Evolutionary conservation across 495 filamentous ascomycete genomes (phyloP), one percentile per base, ranked within the genome.

Genomic region (Trichoderma gamsii): DNA sequence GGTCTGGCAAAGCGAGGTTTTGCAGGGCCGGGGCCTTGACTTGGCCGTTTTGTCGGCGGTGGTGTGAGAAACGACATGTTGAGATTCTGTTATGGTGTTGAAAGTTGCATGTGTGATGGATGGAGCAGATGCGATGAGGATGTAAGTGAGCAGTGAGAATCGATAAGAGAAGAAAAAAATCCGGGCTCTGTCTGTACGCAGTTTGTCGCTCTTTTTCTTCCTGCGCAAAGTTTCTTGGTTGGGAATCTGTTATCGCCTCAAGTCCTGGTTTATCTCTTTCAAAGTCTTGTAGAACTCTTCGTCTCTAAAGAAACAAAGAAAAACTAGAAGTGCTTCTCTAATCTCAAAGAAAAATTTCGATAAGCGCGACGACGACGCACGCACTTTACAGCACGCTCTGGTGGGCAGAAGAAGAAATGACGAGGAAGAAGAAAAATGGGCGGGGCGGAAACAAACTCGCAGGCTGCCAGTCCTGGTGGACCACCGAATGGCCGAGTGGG

Each of bases 1-100:
- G 63, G 63, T 27, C 63, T 65, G 16, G 63, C 63, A 44, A 65
- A 65, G 29, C 63, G 63, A 41, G 63, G 63, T 44, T 44, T 65
- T 15, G 41, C 15, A 44, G 63, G 63, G 35, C 35, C 41, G 32
- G 32, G 9, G 32, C 23, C 56, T 6, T n/a, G 63, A 13, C 11
- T 9, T 13, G 63, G 35, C 63, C 63, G 32, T 21, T 44, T 65
- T 38, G 43, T 46, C 8, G 63, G 63, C 63, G 18, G 63, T 23
- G 63, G 63, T 21, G 63, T 41, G n/a, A 65, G 63, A 65, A 44
- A 44, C 63, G 32, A 44, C 63, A 65, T 65, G 32, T 32, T 29
- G 16, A 16, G 15, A n/a, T 4, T 61, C 29, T 25, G 23, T 5
- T 18, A 18, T 61, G 27, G 15, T 61, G 56, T 13, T 61, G 56